These are phyloP conservation scores for Dactylonectria macrodidyma DNA, from an alignment of 2,329 filamentous ascomycete species.

Conservation along the genomic window DNA sequence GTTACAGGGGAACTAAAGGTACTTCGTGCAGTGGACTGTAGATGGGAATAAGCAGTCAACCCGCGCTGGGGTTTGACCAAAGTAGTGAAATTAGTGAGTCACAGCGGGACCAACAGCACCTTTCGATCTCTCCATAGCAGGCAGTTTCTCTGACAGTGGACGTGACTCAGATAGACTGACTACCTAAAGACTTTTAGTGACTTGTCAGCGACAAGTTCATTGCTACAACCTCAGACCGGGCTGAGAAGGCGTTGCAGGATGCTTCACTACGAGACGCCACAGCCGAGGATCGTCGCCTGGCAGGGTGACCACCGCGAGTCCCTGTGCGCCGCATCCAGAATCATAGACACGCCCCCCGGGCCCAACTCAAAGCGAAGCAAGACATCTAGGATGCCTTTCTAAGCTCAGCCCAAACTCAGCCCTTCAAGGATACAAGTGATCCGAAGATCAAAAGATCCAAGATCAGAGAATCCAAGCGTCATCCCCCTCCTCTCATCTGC, in stretches of 20 bases:
- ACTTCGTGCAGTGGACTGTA: neutral
- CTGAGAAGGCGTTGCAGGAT: neutral
- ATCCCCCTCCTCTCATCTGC: neutral
- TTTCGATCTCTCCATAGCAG: neutral
- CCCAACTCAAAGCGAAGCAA: slow-evolving; percentile 11
- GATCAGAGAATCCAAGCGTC: neutral
- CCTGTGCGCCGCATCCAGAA: neutral
- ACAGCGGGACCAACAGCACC: slow-evolving; percentile 1
- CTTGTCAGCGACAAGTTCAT: neutral
- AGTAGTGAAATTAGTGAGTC: slow-evolving; percentile 5
- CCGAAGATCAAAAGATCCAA: neutral
- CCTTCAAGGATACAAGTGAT: neutral
- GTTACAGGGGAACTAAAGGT: neutral
- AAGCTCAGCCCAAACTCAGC: slow-evolving; percentile 27
- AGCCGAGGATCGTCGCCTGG: neutral
- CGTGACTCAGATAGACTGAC: neutral
- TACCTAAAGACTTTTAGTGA: neutral
- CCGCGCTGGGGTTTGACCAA: neutral
- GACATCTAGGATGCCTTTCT: neutral
- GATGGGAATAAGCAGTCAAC: slow-evolving; percentile 6
- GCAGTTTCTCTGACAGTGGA: neutral
- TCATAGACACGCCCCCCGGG: neutral
- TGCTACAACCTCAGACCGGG: neutral
- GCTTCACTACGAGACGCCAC: neutral
- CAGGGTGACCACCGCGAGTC: neutral